phyloP scores from a whole-genome alignment of 1,139 yeast species.

The Spencermartinsiella ligniputridi region DNA sequence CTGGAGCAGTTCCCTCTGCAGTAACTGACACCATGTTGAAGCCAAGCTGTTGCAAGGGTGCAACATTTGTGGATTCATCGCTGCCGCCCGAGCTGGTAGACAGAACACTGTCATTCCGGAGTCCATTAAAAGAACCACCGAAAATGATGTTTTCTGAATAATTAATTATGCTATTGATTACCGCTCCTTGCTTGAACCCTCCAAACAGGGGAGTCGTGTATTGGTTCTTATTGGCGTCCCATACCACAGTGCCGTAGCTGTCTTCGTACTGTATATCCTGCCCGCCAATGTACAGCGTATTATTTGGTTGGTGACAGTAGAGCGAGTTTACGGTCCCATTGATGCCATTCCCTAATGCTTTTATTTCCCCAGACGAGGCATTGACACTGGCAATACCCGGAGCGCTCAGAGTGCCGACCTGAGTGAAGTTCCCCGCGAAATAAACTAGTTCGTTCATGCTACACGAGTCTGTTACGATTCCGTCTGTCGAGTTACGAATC shows the following conservation, averaged over 20 bases:
- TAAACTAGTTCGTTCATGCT: conserved; percentile 41
- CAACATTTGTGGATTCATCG: conserved; percentile 29
- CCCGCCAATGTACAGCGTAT: conserved; percentile 76
- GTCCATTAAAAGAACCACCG: conserved; percentile 68
- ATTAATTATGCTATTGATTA: conserved; percentile 61
- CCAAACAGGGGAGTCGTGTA: conserved; percentile 59
- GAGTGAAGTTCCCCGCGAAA: conserved; percentile 42
- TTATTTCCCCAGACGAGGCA: conserved; percentile 41
- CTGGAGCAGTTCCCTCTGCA: conserved; percentile 45
- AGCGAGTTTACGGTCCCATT: conserved; percentile 54
- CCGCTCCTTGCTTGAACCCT: conserved; percentile 66
- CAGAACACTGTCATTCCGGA: conserved; percentile 47
- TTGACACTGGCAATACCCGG: conserved; percentile 56
- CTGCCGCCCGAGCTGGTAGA: conserved; percentile 30
- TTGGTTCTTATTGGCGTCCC: conserved; percentile 46
- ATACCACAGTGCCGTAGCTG: conserved; percentile 38
- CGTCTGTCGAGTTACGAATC: conserved; percentile 26
- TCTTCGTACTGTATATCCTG: conserved; percentile 48
- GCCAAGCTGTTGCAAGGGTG: conserved; percentile 57
- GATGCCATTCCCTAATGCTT: conserved; percentile 38
- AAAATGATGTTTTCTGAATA: conserved; percentile 55
- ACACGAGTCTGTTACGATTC: conserved; percentile 32
- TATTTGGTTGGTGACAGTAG: conserved; percentile 44
- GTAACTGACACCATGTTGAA: conserved; percentile 58
- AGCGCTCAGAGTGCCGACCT: conserved; percentile 37